phyloP scores from a whole-genome alignment of 306 rosid species.

The Rosa rugosa region DNA sequence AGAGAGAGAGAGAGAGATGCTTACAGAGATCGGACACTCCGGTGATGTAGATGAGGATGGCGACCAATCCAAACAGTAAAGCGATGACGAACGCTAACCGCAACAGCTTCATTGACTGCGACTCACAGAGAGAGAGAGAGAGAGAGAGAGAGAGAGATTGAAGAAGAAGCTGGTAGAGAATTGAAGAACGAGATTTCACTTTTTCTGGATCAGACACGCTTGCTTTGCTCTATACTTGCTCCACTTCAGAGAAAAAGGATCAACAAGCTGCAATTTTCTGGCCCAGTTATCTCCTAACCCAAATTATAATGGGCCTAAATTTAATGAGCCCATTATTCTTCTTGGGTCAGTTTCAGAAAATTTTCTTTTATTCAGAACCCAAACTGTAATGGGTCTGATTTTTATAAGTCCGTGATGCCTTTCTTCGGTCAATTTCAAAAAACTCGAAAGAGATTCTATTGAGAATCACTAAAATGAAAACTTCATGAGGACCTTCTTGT shows the following conservation, averaged over 20 bases:
- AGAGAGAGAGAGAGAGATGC: conserved; percentile 16
- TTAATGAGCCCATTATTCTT: background rate
- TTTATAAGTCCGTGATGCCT: too few relatives aligned
- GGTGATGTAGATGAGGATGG: conserved; percentile 49
- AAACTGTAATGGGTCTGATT: background rate
- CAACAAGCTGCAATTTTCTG: background rate
- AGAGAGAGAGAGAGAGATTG: background rate
- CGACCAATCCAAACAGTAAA: conserved; percentile 50
- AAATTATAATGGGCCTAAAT: background rate
- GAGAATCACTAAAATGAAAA: too few relatives aligned
- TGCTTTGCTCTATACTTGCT: background rate
- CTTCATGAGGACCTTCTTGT: too few relatives aligned
- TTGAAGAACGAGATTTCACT: background rate
- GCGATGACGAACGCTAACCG: conserved; percentile 40
- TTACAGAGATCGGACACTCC: conserved; percentile 49
- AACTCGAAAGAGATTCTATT: too few relatives aligned
- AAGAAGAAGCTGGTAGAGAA: background rate
- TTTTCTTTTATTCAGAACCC: background rate
- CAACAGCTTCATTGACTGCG: conserved; percentile 43
- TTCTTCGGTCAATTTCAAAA: too few relatives aligned
- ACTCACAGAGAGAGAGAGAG: background rate
- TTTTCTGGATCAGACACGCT: background rate
- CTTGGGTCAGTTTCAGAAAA: background rate
- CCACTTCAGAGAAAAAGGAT: background rate
- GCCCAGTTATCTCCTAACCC: background rate